Evolutionary conservation across 352 stramenopile species (phyloP).

Genomic region (Nannochloropsis limnetica): DNA sequence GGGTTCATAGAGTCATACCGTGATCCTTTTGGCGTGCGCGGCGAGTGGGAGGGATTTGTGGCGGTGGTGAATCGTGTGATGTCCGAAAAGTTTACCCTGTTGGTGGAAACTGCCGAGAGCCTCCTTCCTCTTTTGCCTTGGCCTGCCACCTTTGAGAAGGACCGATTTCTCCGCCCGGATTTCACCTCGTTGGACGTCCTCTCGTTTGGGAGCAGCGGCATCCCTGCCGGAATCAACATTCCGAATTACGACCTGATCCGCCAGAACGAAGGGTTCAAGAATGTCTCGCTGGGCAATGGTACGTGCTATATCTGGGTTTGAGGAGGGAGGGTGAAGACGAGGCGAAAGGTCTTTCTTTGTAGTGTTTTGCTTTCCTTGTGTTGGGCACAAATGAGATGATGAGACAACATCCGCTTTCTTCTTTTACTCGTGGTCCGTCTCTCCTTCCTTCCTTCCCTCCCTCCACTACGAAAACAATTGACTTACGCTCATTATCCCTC

Average conservation of each 20-base stretch:
- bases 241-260: slow-evolving; percentile 50
- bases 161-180: slow-evolving; percentile 47
- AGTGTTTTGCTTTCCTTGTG: background rate
- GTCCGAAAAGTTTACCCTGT: slow-evolving; percentile 42
- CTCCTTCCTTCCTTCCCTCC: background rate
- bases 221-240: slow-evolving; percentile 52
- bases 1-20: slow-evolving; percentile 51
- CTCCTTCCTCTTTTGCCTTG: slow-evolving; percentile 47
- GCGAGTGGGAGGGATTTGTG: slow-evolving; percentile 48
- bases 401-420: background rate
- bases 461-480: no score
- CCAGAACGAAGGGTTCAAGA: slow-evolving; percentile 50
- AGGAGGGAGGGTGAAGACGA: background rate
- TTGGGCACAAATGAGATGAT: background rate
- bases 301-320: background rate
- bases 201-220: slow-evolving; percentile 43
- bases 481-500: background rate
- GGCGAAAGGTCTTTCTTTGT: background rate
- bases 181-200: slow-evolving; percentile 52
- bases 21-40: slow-evolving; percentile 47
- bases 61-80: slow-evolving; percentile 49
- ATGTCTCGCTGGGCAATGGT: slow-evolving; percentile 44
- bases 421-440: background rate
- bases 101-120: slow-evolving; percentile 45
- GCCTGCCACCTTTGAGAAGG: slow-evolving; percentile 49